A percentile compares a stretch with the other conserved stretches of the same genome.
These are phyloP conservation scores for Hansenula anomala DNA, from an alignment of 1,139 yeast genomes.

Conservation along the genomic window DNA sequence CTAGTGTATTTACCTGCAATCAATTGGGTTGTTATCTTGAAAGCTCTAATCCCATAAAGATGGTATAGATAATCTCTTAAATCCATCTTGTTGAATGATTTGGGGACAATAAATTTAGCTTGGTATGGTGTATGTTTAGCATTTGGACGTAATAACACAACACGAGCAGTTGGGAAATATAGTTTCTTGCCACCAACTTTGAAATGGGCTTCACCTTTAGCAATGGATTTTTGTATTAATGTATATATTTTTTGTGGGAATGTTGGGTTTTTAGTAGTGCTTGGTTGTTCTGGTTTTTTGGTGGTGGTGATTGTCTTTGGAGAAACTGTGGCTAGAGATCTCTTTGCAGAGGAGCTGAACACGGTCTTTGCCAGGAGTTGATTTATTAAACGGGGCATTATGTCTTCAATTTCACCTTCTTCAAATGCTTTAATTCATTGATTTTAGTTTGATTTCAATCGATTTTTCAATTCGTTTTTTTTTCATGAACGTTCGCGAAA, in stretches of 20 bases:
- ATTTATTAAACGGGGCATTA: no score
- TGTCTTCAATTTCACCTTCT: no score
- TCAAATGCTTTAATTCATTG: no score
- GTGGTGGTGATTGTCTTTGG: constrained; percentile 10
- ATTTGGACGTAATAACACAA: constrained; percentile 76
- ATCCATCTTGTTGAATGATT: constrained; percentile 85
- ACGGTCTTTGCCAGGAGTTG: no score
- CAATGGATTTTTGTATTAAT: constrained; percentile 32
- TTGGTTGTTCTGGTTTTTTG: constrained; percentile 6
- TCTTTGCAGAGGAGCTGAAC: no score
- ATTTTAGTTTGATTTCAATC: no score
- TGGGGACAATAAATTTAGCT: constrained; percentile 90
- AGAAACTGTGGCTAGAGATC: no score
- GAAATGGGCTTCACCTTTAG: constrained; percentile 72
- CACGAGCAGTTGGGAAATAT: constrained; percentile 80
- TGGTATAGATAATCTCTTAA: constrained; percentile 87
- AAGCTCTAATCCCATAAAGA: constrained; percentile 81
- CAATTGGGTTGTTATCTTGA: constrained; percentile 82
- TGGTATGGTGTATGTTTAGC: constrained; percentile 95
- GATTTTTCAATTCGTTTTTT: no score
- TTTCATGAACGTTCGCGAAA: no score
- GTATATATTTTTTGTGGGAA: constrained; percentile 20
- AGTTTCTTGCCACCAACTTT: constrained; percentile 66
- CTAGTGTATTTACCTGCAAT: constrained; percentile 69
- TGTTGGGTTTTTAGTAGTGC: constrained; percentile 8